Evolutionary conservation across 495 filamentous ascomycete genomes (phyloP), one percentile per base, ranked within the genome.

Genomic region (Neurospora sp.): DNA sequence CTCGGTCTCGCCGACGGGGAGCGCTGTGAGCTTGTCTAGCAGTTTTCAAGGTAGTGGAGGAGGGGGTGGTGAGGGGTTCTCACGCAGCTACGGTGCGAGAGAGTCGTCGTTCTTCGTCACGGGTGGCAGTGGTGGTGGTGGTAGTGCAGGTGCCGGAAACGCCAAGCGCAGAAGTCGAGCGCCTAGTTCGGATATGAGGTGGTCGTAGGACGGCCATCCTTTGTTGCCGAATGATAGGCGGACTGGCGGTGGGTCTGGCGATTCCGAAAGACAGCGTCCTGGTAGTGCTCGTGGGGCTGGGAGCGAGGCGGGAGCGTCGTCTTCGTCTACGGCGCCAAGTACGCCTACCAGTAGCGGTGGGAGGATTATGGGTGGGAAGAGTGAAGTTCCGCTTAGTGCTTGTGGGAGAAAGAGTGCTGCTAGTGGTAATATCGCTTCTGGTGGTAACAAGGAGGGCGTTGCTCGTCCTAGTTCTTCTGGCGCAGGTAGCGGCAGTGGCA

Each of bases 101-200:
- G 69, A 27, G 69, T 40, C 69, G 35, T 39, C n/a, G 7, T 59
- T 59, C 27, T 68, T 48, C 12, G 48, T 35, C 4, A 76, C 45
- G 42, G 38, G 73, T n/a, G 71, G 73, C 48, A 40, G 53, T 9
- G 18, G 22, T 27, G 37, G 37, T 44, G 53, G 40, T 16, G 71
- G 72, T 27, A 69, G 75, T 9, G 73, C 71, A 37, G 73, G 73
- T 45, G 71, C 72, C 9, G 75, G 70, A 8, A 75, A 69, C n/a
- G 68, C 44, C 1, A 79, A 76, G 75, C 72, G 75, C 10, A 41
- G 75, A 39, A 73, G 69, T 39, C 35, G 78, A 14, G 77, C 76
- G 70, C 78, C 78, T 20, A 81, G 79, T 48, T 78, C 78, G 71
- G 79, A 79, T 69, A 39, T 76, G 22, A 71, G 77, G 76, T 79